phyloP scores from a whole-genome alignment of 768 basidiomycete species.

The Auricularia auricula-judae region DNA sequence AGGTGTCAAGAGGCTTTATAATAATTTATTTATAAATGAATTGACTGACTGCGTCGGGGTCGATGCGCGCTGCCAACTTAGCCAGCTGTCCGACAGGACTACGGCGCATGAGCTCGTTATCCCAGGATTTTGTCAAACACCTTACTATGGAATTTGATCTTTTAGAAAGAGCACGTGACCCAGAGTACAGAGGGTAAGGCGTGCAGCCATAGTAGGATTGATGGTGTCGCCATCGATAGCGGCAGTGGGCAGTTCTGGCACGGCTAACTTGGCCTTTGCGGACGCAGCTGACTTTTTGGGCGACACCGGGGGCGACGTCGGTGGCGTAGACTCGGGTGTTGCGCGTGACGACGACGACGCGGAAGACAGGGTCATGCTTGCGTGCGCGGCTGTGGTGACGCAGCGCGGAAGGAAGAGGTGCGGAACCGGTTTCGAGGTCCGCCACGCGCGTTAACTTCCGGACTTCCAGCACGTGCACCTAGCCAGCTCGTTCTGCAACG shows the following conservation, averaged over 20 bases:
- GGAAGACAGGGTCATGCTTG: not conserved
- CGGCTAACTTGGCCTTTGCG: not conserved
- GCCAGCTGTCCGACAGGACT: slow-evolving; percentile 5
- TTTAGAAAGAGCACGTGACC: slow-evolving; percentile 69
- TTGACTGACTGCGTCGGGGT: not conserved
- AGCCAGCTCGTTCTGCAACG: too few species aligned
- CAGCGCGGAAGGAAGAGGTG: too few species aligned
- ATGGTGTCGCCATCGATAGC: not conserved
- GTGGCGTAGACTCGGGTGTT: not conserved
- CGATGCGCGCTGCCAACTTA: not conserved
- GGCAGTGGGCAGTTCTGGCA: not conserved
- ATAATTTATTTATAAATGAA: not conserved
- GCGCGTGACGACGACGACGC: not conserved
- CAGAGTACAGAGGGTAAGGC: slow-evolving; percentile 49
- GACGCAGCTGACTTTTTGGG: not conserved
- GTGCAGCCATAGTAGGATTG: slow-evolving; percentile 35
- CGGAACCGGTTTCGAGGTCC: too few species aligned
- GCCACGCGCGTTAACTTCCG: too few species aligned
- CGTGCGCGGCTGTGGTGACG: not conserved
- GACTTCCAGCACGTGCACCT: too few species aligned
- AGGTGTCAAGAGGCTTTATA: slow-evolving; percentile 13
- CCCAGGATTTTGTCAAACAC: slow-evolving; percentile 18
- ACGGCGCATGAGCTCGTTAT: not conserved
- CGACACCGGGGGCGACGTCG: not conserved
- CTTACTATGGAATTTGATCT: slow-evolving; percentile 65